Percentiles rank a stretch among this genome's conserved stretches.
Conservation (phyloP, 2,329 filamentous ascomycete species). For the Magnaporthales sp. region DNA sequence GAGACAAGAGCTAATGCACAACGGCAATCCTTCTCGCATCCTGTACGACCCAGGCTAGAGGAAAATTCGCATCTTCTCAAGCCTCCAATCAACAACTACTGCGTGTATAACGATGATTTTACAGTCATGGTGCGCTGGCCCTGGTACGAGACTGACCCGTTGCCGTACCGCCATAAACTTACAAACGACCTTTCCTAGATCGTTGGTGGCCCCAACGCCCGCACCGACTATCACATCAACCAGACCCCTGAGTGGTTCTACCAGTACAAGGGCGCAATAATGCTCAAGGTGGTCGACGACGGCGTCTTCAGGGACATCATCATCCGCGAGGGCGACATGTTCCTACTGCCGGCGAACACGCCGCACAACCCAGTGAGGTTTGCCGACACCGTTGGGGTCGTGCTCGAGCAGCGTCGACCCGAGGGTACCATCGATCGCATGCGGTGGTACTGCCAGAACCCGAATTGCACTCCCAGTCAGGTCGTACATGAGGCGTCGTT, state of each 20-base stretch:
- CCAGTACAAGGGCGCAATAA: slow-evolving; percentile 88
- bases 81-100: slow-evolving; percentile 95
- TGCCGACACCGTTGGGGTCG: slow-evolving; percentile 81
- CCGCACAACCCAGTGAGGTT: slow-evolving; percentile 93
- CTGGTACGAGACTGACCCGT: background rate
- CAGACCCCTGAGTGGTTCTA: slow-evolving; percentile 96
- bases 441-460: slow-evolving; percentile 65
- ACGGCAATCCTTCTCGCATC: background rate
- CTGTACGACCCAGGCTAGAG: slow-evolving; percentile 56
- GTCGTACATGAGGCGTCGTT: slow-evolving; percentile 83
- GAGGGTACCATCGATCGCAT: slow-evolving; percentile 63
- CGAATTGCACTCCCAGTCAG: slow-evolving; percentile 39
- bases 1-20: background rate
- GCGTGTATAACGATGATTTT: slow-evolving; percentile 78
- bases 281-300: slow-evolving; percentile 80
- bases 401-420: slow-evolving; percentile 77
- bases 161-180: background rate
- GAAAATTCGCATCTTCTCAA: slow-evolving; percentile 87
- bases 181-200: slow-evolving; percentile 13
- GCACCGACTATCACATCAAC: slow-evolving; percentile 99
- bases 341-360: slow-evolving; percentile 86
- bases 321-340: slow-evolving; percentile 90
- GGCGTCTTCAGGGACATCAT: slow-evolving; percentile 70
- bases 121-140: slow-evolving; percentile 61
- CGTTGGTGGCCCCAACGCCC: slow-evolving; percentile 89